Base-by-base conservation (phyloP, 2,329 filamentous ascomycete genomes). In the Hypoxylon sp. region DNA sequence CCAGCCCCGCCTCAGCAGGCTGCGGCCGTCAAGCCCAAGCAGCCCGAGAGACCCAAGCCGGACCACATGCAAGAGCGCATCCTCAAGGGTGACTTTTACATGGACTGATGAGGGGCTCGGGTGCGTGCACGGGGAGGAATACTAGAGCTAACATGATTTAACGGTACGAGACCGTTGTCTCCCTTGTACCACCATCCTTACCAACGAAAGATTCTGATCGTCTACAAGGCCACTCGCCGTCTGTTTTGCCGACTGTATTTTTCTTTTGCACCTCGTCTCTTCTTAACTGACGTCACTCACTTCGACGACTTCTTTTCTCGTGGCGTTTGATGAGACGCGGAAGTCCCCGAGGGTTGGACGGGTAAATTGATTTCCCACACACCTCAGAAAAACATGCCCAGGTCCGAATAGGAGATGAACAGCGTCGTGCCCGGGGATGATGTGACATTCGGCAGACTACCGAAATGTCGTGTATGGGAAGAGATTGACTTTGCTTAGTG, bases 21-120 rank as follows among this genome's bases (percentile, higher is more conserved):
- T 17, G 79, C 82, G 48, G 71, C 80, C 43, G 75, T 79, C 67
- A 81, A 79, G 74, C 80, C 82, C 51, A 80, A 81, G 69, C 78
- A 78, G 51, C 72, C 77, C 52, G 78, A 83, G 72, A 81, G 84
- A 37, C 84, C 84, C 68, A 96, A 94, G 82, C 94, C 94, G 28
- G 95, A 99, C 80, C 91, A 91, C 67, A 95, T 97, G 81, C 94
- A 97, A 79, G 95, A 99, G 84, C 89, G 96, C 70, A 98, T 99
- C 73, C 85, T 99, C 70, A 95, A 97, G 81, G 95, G 94, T 47
- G 95, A 99, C 75, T 98, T 99, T 74, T 95, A 95, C 82, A 97
- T 98, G 93, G 94, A 97, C 75, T 97, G 84, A 84, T 64, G 19
- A 26, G 24, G 39, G 10, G 22, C 17, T 30, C 30, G 20, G 37